A percentile compares a stretch with the other conserved stretches of the same genome.
Evolutionary conservation across 2,329 filamentous ascomycete genomes (phyloP).

Genomic region (Bertia moriformis): DNA sequence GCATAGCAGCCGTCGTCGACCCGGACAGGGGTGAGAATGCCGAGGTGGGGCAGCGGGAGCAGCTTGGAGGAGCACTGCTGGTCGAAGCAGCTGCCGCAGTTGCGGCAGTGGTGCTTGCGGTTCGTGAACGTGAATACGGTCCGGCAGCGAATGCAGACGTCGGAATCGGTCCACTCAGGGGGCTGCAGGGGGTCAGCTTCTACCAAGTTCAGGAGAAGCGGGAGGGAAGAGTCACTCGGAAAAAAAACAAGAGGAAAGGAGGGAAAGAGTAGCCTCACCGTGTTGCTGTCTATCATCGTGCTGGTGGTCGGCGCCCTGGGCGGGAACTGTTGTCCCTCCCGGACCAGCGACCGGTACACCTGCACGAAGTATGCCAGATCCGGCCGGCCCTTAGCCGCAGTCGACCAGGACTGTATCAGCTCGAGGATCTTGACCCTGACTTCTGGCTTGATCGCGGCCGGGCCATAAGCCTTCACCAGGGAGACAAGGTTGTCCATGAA

Average conservation of each 20-base stretch:
- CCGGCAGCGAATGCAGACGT: constrained; percentile 95
- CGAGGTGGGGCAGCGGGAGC: constrained; percentile 77
- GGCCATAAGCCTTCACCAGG: constrained; percentile 66
- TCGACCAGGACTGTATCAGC: constrained; percentile 84
- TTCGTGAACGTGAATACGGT: constrained; percentile 96
- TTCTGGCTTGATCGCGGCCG: constrained; percentile 63
- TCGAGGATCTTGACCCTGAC: constrained; percentile 85
- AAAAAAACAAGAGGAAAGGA: constrained; percentile 1
- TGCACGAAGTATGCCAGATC: constrained; percentile 78
- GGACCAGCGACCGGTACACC: constrained; percentile 68
- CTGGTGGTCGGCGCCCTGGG: constrained; percentile 77
- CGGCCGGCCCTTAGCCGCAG: constrained; percentile 70
- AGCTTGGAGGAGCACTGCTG: constrained; percentile 85
- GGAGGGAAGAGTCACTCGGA: not conserved
- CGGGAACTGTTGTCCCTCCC: constrained; percentile 78
- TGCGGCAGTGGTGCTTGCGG: constrained; percentile 93
- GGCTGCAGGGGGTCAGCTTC: constrained; percentile 38
- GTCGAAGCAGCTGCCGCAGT: constrained; percentile 95
- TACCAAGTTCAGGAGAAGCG: too few relatives aligned
- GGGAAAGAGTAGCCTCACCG: constrained; percentile 44
- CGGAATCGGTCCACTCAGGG: constrained; percentile 92
- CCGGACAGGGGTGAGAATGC: constrained; percentile 77
- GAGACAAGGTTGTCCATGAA: constrained; percentile 97
- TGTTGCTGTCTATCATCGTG: constrained; percentile 94
- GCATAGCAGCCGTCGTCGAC: constrained; percentile 93